Percentiles rank a stretch among this genome's conserved stretches.
Conservation (phyloP, 164 flowering plant genomes). For the Paratinospora sagittata region DNA sequence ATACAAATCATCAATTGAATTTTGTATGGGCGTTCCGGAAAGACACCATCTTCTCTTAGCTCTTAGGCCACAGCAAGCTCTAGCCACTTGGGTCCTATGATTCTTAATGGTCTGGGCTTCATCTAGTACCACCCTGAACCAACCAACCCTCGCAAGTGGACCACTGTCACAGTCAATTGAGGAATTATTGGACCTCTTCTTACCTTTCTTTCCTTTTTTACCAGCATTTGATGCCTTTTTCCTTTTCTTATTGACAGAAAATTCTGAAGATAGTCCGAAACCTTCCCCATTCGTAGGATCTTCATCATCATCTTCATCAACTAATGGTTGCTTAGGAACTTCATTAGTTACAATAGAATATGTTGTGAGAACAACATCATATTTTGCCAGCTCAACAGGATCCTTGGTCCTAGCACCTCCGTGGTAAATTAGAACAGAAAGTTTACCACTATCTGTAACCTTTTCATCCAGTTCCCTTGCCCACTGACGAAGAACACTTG, state of each 20-base stretch:
- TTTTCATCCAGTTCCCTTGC: conserved; percentile 83
- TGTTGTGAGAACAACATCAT: conserved; percentile 94
- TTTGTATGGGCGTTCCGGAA: conserved; percentile 98
- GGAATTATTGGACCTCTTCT: conserved; percentile 39
- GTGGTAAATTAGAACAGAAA: conserved; percentile 73
- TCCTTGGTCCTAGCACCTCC: conserved; percentile 79
- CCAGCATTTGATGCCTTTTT: conserved; percentile 36
- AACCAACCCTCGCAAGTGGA: conserved; percentile 74
- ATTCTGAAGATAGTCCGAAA: conserved; percentile 58
- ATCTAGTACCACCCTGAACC: conserved; percentile 90
- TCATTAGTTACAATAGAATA: conserved; percentile 86
- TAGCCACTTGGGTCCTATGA: conserved; percentile 89
- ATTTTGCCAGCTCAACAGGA: conserved; percentile 68
- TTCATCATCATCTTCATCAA: conserved; percentile 74
- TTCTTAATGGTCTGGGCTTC: conserved; percentile 98
- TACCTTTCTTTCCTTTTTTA: conserved; percentile 68
- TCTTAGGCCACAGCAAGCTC: conserved; percentile 94
- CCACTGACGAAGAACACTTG: conserved; percentile 97
- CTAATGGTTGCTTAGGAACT: conserved; percentile 88
- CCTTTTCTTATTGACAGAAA: conserved; percentile 55
- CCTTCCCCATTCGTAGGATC: conserved; percentile 53
- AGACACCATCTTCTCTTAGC: conserved; percentile 98
- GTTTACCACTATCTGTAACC: conserved; percentile 57
- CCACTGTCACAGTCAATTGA: conserved; percentile 49
- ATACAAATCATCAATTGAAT: conserved; percentile 87